Base-by-base conservation (phyloP, 441 rosid genomes). In the Populus hybrid region DNA sequence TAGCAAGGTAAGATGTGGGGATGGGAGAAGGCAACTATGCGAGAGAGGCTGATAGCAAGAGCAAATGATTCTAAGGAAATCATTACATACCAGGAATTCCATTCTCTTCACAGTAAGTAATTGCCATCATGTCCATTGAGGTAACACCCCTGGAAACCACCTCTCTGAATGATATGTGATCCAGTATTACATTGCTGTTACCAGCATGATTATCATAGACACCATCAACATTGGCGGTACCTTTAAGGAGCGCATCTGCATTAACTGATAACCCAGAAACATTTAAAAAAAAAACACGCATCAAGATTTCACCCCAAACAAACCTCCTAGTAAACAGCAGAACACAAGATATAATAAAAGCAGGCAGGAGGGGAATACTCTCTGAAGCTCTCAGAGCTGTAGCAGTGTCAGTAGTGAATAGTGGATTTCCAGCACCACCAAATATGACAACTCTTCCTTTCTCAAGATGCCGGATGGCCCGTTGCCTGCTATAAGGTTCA, bases 401-500 rank as follows among this genome's bases (percentile, higher is more conserved):
- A 50, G 94, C 92, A 24, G 98, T 92, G 81, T 95, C 99, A 3
- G 98, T 91, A 34, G 97, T 88, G 85, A 92, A 94, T 65, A 91
- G 89, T 66, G 98, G 98, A 80, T 92, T 95, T 76, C 92, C 93
- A 57, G 92, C 84, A 59, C 98, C 98, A 74, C 98, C 98, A 79
- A 95, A 95, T 83, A 95, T 89, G 69, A 95, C 97, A 28, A 95
- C 99, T 87, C 95, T 89, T 73, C 98, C 97, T 82, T 95, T 95
- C 80, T 94, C 98, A 34, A 95, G 91, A 89, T 95, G 98, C 1
- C 93, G 84, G 18, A 93, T 91, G 28, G 98, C 98, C 68, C 86
- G 86, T 78, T 85, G 97, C 83, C 97, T 89, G 83, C 77, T 91
- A 83, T 92, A 95, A 63, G 96, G 93, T 83, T 95, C 98, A 76